Evolutionary conservation across 148 eudicot species (phyloP), one percentile per base, ranked within the genome.

Genomic region (Camellia sinensis): DNA sequence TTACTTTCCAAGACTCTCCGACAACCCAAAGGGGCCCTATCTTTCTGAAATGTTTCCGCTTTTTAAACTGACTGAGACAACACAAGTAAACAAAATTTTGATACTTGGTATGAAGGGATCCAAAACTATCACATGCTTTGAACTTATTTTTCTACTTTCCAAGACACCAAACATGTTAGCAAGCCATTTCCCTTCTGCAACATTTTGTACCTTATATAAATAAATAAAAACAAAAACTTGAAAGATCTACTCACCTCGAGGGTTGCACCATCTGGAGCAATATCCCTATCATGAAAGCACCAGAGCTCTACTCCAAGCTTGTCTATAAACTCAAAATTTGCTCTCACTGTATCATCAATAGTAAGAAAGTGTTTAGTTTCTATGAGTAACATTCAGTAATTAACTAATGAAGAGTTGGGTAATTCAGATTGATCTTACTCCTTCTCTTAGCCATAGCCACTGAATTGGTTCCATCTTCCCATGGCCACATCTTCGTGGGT

Each of bases 391-490:
- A 15, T 29, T 11, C 6, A 0, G 10, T 13, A 43, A 37, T 3
- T 67, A 50, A 15, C 3, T 10, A 66, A 19, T 12, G 8, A 13
- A 66, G 22, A 44, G 37, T 45, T 69, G 4, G 10, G 7, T 17
- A 41, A 48, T 37, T 70, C 52, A 21, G 14, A 67, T 48, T 65
- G 15, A 84, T 59, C 95, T 87, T 89, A 97, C 99, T 91, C 88
- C 99, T 91, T 82, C 92, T 89, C 87, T 97, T 97, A 41, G 99
- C 99, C 98, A 97, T 97, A 75, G 83, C 89, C 75, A 97, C 40
- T 19, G 97, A 94, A 85, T 97, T 97, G 65, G 99, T 91, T 60
- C 99, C 99, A 85, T 97, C 99, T 87, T 97, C 99, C 99, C 99
- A 97, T 57, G 98, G 99, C 99, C 99, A 97, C 83, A 65, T 56